These are phyloP conservation scores for Neospora caninum DNA, from an alignment of 169 alveolate genomes.

Conservation along the genomic window DNA sequence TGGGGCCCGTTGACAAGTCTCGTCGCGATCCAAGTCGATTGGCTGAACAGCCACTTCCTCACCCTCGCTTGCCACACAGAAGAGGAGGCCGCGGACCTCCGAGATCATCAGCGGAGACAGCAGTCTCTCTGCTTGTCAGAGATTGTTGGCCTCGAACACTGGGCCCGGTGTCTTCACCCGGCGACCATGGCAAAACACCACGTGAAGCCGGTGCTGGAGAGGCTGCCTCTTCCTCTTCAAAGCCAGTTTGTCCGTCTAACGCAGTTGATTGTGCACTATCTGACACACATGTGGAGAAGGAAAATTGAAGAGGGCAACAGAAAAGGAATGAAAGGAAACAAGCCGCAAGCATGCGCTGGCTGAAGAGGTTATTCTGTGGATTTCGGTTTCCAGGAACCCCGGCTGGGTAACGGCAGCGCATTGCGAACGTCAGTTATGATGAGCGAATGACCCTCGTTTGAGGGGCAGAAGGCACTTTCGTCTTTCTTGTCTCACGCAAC, in stretches of 20 bases:
- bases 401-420: too few relatives aligned
- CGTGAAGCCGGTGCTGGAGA: not conserved
- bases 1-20: not conserved
- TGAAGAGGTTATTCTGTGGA: too few relatives aligned
- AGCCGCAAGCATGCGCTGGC: too few relatives aligned
- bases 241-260: not conserved
- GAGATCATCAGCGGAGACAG: not conserved
- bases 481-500: too few relatives aligned
- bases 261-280: not conserved
- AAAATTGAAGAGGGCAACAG: not conserved
- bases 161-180: constrained; percentile 26
- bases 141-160: not conserved
- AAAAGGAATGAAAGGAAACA: not conserved
- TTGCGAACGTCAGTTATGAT: too few relatives aligned
- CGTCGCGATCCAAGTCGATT: not conserved
- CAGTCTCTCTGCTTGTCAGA: not conserved
- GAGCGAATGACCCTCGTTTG: too few relatives aligned
- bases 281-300: not conserved
- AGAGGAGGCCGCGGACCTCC: constrained; percentile 1
- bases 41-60: not conserved
- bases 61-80: not conserved
- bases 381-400: too few relatives aligned
- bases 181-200: constrained; percentile 12
- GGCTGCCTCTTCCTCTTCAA: not conserved
- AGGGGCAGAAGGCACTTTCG: too few relatives aligned